phyloP scores from a whole-genome alignment of 2,329 filamentous ascomycete species.

The Sarocladium kiliense region DNA sequence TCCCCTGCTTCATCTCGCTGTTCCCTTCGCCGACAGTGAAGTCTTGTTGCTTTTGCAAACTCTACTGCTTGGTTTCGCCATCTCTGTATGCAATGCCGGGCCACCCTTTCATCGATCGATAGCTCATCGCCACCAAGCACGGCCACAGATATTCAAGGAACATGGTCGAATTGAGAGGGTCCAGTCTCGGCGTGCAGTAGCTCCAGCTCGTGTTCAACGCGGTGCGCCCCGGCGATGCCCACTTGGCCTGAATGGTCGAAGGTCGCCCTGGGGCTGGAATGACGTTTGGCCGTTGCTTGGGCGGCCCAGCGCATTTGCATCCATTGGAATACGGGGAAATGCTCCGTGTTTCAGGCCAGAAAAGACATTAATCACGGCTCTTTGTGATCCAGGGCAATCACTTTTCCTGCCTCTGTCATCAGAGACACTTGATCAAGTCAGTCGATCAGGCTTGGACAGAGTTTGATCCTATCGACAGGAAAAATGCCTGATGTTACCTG shows the following conservation, averaged over 20 bases:
- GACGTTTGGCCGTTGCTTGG: constrained; percentile 2
- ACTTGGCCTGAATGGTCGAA: constrained; percentile 2
- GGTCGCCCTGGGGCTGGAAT: constrained; percentile 1
- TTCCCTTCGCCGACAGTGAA: neutral
- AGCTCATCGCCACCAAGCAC: neutral
- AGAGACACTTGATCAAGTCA: neutral
- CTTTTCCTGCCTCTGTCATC: neutral
- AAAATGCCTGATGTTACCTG: neutral
- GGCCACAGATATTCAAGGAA: neutral
- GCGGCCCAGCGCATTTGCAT: neutral
- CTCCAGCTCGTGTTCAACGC: constrained; percentile 4
- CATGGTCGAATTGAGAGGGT: neutral
- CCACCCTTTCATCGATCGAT: neutral
- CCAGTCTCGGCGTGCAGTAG: constrained; percentile 3
- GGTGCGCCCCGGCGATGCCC: neutral
- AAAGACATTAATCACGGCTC: constrained; percentile 8
- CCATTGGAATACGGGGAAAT: neutral
- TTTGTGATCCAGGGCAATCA: neutral
- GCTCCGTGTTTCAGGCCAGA: constrained; percentile 5
- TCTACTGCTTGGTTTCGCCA: too few relatives aligned
- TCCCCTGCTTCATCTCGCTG: constrained; percentile 1
- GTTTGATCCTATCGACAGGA: neutral
- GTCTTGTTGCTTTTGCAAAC: neutral
- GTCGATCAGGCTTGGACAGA: neutral
- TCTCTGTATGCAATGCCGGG: neutral